Base-by-base conservation (phyloP, 1,139 yeast genomes). In the Kodamaea alishanica region DNA sequence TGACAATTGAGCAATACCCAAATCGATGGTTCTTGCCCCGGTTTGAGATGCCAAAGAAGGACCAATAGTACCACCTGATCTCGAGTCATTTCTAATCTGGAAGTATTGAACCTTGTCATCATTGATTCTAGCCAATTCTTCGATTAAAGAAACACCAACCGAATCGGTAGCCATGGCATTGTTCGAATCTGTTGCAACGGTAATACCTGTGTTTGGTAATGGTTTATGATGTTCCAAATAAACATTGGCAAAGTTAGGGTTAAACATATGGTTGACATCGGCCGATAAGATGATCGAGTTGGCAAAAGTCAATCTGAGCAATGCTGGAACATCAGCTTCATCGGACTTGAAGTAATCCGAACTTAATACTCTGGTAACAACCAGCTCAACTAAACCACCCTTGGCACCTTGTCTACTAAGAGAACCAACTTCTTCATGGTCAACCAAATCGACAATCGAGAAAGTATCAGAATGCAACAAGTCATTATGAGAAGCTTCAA, bases 31-130 rank as follows among this genome's bases (percentile, higher is more conserved):
- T 52, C 88, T 71, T 8, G 89, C 84, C 26, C 95, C 94, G 1
- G 90, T 82, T 31, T 61, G 69, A 6, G 79, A 63, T 1, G 88
- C 69, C 39, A 85, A 63, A 33, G 75, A 69, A 6, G 92, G 92
- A 0, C 95, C 95, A 54, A 85, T 83, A 12, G 94, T 85, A 24
- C 90, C 87, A 9, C 94, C 95, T 2, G 86, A 78, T 44, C 86
- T 68, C 7, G 81, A 70, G 54, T 79, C 87, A 60, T 84, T 84
- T 55, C 88, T 73, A 48, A 82, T 77, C 50, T 81, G 83, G 66
- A 81, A 79, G 55, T 75, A 77, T 60, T 87, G 96, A 24, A 86
- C 48, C 37, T 63, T 63, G 49, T 84, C 84, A 36, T 70, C 82
- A 44, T 84, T 79, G 40, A 67, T 55, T 34, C 73, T 63, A 5